Base-by-base conservation (phyloP, 2,329 filamentous ascomycete species). In the Penicillium sp. region DNA sequence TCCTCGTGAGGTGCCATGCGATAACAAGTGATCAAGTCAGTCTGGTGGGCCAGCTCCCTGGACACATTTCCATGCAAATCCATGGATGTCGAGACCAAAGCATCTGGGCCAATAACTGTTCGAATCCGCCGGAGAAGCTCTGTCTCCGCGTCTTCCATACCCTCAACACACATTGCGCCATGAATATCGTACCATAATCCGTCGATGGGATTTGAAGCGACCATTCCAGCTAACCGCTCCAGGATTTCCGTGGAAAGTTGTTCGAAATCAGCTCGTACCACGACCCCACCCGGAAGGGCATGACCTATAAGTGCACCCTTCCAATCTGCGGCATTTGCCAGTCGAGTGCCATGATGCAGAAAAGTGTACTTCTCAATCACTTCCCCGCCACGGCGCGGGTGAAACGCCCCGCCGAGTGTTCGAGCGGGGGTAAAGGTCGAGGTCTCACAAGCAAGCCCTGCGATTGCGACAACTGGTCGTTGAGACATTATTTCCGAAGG, bases 151-250 rank as follows among this genome's bases (percentile, higher is more conserved):
- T 84, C 81, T 38, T 79, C 75, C 5, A 82, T 53, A 0, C 70
- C 79, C 36, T 82, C 78, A 1, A 83, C 81, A 44, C 77, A 80
- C 81, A 84, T 83, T 4, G 81, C 81, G 15, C 81, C 81, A 60
- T 84, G 81, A 31, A 84, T 83, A 58, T 83, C 81, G 54, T 81
- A 81, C 81, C 81, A 84, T 8, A 84, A 64, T 2, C 81, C 81
- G 50, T 83, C 76, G 2, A 83, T 55, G 0, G 61, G 60, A 9
- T 63, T 65, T 0, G 66, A 62, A 0, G 71, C 68, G 9, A 58
- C 27, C n/a, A 82, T 77, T 0, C 63, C 63, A 0, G 51, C 38
- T 15, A 83, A 72, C 0, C 78, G 75, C 2, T 61, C 45, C 0
- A 78, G 44, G 2, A 81, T 78, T 55, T 81, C 79, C 0, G 23